Percentiles rank a stretch among this genome's conserved stretches.
Conservation (phyloP, 805 yeast species). For the Scheffersomyces amazonensis region DNA sequence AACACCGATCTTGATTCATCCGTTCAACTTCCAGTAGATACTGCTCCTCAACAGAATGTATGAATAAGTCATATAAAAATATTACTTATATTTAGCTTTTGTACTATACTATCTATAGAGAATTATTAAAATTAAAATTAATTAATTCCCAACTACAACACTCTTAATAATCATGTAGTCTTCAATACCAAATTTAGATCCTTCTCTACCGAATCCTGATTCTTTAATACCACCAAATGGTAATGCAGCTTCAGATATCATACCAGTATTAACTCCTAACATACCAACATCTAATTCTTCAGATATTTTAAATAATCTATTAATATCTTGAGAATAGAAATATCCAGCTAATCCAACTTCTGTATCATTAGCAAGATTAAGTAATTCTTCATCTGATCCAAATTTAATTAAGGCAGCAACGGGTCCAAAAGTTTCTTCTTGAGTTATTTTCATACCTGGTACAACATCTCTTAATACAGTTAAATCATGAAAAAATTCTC, state of each 20-base stretch:
- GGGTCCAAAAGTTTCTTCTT: constrained; percentile 85
- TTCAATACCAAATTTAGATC: constrained; percentile 59
- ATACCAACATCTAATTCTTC: constrained; percentile 74
- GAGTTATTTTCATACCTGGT: constrained; percentile 50
- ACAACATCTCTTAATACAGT: constrained; percentile 66
- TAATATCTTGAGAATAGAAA: constrained; percentile 57
- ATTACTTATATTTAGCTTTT: too few relatives aligned
- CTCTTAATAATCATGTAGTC: constrained; percentile 62
- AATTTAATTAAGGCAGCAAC: constrained; percentile 70
- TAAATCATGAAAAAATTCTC: constrained; percentile 63
- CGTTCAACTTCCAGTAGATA: too few relatives aligned
- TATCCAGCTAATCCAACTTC: constrained; percentile 79
- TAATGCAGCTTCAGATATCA: constrained; percentile 59
- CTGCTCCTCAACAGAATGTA: too few relatives aligned
- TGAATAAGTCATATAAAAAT: too few relatives aligned
- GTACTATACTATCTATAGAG: too few relatives aligned
- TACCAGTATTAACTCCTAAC: constrained; percentile 80
- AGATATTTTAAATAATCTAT: constrained; percentile 56
- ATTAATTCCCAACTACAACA: constrained; percentile 56
- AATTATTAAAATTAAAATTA: not conserved
- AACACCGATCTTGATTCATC: too few relatives aligned
- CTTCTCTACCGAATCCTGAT: constrained; percentile 72
- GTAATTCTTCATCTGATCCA: constrained; percentile 59
- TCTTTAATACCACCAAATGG: constrained; percentile 65
- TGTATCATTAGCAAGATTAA: constrained; percentile 60